Evolutionary conservation across 345 rosid genomes (phyloP).

Genomic region (Syzygium oleosum): DNA sequence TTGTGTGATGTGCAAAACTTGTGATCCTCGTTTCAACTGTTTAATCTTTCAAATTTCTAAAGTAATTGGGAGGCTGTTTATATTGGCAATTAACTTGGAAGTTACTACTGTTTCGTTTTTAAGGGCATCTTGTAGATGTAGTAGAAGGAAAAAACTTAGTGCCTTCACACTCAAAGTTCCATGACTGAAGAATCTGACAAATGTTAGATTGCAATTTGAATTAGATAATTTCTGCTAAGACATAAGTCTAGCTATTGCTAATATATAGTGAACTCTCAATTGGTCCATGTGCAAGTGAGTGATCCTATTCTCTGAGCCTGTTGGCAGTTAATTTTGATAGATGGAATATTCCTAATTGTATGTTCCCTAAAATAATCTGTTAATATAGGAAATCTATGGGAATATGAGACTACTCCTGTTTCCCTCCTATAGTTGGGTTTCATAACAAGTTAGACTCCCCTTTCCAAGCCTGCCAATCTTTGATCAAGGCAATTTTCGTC

Average conservation of each 20-base stretch:
- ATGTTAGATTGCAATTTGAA: not conserved
- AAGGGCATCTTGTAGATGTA: not conserved
- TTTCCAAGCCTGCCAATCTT: not conserved
- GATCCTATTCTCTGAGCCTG: not conserved
- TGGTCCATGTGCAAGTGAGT: not conserved
- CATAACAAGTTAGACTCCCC: not conserved
- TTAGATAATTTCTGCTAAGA: not conserved
- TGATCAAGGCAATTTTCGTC: not conserved
- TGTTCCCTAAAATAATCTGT: not conserved
- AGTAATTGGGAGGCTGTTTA: not conserved
- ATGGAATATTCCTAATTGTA: not conserved
- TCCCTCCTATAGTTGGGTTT: not conserved
- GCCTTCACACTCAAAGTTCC: not conserved
- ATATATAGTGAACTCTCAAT: not conserved
- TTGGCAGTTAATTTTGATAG: not conserved
- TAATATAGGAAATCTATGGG: not conserved
- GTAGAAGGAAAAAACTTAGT: not conserved
- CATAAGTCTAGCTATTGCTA: not conserved
- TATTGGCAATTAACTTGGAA: not conserved
- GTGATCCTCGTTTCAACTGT: not conserved
- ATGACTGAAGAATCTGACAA: not conserved
- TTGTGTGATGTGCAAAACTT: not conserved
- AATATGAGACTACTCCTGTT: not conserved
- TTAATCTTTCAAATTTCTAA: not conserved
- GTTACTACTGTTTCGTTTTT: not conserved